Percentiles rank a stretch among this genome's conserved stretches.
Conservation (phyloP, 2,329 filamentous ascomycete species). For the Penicillium sp. region DNA sequence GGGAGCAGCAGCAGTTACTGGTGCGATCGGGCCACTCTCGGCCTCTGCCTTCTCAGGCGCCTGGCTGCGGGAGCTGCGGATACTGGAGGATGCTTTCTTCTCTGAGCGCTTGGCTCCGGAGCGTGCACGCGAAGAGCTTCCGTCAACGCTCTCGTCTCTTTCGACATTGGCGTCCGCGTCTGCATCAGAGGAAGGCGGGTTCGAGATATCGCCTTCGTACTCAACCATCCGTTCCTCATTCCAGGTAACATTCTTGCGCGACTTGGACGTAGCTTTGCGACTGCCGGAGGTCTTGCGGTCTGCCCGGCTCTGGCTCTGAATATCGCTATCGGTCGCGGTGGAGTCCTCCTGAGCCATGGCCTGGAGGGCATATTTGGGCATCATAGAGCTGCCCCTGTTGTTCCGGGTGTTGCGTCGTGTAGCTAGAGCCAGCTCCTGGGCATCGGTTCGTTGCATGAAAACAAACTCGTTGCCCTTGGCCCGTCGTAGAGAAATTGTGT, state of each 20-base stretch:
- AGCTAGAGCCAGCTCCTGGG: constrained; percentile 49
- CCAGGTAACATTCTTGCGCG: constrained; percentile 45
- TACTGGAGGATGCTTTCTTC: constrained; percentile 34
- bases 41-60: constrained; percentile 27
- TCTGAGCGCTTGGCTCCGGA: constrained; percentile 29
- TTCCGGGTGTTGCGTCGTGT: constrained; percentile 52
- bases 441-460: constrained; percentile 50
- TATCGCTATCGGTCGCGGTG: constrained; percentile 11
- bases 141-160: constrained; percentile 19
- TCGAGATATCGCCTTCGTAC: constrained; percentile 38
- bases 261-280: constrained; percentile 9
- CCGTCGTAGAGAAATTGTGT: constrained; percentile 50
- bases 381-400: constrained; percentile 48
- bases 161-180: constrained; percentile 6
- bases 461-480: constrained; percentile 54
- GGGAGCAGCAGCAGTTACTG: constrained; percentile 32
- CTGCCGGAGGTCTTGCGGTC: constrained; percentile 14
- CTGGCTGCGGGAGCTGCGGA: constrained; percentile 36
- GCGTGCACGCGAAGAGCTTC: constrained; percentile 20
- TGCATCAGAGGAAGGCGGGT: constrained; percentile 18
- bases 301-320: constrained; percentile 11
- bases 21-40: constrained; percentile 22
- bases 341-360: constrained; percentile 30
- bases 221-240: constrained; percentile 46
- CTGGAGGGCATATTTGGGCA: constrained; percentile 42